Conservation (phyloP, 306 rosid species). For the Sophora flavescens region DNA sequence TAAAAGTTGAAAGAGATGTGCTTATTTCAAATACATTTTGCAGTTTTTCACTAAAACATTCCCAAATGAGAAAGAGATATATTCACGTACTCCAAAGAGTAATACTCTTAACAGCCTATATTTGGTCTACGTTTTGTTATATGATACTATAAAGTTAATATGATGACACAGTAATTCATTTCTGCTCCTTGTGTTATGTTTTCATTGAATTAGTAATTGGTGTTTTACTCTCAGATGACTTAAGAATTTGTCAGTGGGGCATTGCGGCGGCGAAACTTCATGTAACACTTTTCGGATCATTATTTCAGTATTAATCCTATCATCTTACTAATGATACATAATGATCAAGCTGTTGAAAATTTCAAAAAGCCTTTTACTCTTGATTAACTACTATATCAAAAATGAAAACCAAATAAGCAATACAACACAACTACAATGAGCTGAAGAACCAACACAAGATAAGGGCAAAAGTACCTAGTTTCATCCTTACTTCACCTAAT, state of each 20-base stretch:
- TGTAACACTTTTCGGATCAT: background rate
- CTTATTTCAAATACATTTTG: background rate
- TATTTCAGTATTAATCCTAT: background rate
- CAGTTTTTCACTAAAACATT: conserved; percentile 13
- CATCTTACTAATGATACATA: background rate
- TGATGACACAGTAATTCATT: background rate
- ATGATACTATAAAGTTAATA: background rate
- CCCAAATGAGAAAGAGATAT: background rate
- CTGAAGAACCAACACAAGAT: conserved; percentile 22
- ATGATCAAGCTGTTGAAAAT: background rate
- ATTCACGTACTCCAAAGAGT: background rate
- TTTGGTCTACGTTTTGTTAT: background rate
- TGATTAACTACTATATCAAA: conserved; percentile 1
- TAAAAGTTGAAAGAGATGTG: background rate
- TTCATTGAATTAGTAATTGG: background rate
- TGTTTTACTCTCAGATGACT: background rate
- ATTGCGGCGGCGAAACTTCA: background rate
- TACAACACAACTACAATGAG: conserved; percentile 1
- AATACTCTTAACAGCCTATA: conserved; percentile 1
- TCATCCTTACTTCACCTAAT: conserved; percentile 45
- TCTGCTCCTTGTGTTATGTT: background rate
- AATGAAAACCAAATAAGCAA: conserved; percentile 1
- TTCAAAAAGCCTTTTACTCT: background rate
- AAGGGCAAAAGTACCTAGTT: conserved; percentile 58
- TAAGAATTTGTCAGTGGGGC: background rate